phyloP scores from a whole-genome alignment of 2,329 filamentous ascomycete species.

The Calonectria henricotiae region DNA sequence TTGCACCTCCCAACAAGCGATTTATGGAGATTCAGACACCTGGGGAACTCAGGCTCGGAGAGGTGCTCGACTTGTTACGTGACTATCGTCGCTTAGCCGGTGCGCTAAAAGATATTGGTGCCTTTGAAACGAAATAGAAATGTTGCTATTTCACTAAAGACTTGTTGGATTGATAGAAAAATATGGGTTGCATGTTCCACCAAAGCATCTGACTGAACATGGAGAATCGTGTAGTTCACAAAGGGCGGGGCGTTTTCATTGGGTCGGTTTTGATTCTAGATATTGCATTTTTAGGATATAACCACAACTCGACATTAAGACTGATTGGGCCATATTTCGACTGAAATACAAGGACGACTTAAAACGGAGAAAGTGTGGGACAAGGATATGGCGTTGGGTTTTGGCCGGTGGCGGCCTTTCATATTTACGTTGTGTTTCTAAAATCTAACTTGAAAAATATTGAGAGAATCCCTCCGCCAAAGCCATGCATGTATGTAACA shows the following conservation, averaged over 20 bases:
- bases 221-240: not conserved
- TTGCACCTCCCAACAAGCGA: slow-evolving; percentile 78
- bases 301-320: slow-evolving; percentile 1
- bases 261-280: slow-evolving; percentile 31
- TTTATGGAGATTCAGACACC: slow-evolving; percentile 83
- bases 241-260: slow-evolving; percentile 18
- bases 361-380: not conserved
- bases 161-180: slow-evolving; percentile 1
- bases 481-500: not conserved
- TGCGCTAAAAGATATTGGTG: slow-evolving; percentile 75
- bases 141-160: not conserved
- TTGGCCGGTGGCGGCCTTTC: slow-evolving; percentile 29
- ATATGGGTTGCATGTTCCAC: not conserved
- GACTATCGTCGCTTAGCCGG: slow-evolving; percentile 83
- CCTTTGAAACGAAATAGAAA: slow-evolving; percentile 67
- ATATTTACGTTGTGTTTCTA: slow-evolving; percentile 30
- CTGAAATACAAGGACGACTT: not conserved
- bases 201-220: slow-evolving; percentile 18
- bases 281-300: slow-evolving; percentile 29
- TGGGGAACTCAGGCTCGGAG: slow-evolving; percentile 80
- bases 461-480: slow-evolving; percentile 1
- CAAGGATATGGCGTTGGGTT: slow-evolving; percentile 28
- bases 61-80: slow-evolving; percentile 79
- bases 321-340: not conserved
- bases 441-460: slow-evolving; percentile 15